Percentiles rank a stretch among this genome's conserved stretches.
phyloP scores from a whole-genome alignment of 208 protist genomes.

The Tritrichomonas foetus region DNA sequence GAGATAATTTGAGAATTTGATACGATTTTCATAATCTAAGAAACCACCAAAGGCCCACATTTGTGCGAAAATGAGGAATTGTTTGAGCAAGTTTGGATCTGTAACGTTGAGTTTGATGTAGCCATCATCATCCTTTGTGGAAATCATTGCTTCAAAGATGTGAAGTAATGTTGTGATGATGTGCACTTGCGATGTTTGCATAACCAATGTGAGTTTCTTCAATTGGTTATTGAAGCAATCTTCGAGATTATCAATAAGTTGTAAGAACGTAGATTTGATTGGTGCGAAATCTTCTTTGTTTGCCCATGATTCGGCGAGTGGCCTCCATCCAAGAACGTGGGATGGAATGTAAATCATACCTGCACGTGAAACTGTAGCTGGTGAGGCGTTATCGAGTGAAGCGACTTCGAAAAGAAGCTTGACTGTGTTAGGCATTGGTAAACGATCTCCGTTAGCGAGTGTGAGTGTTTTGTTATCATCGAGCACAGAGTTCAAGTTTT shows the following conservation, averaged over 20 bases:
- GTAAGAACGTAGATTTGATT: not conserved
- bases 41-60: conserved; percentile 83
- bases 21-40: conserved; percentile 78
- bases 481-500: conserved; percentile 96
- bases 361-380: conserved; percentile 94
- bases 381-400: conserved; percentile 93
- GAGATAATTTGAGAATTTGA: conserved; percentile 75
- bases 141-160: conserved; percentile 49
- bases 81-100: conserved; percentile 58
- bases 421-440: conserved; percentile 83
- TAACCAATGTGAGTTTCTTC: conserved; percentile 43
- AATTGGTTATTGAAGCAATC: conserved; percentile 50
- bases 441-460: conserved; percentile 87
- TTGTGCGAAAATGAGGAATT: conserved; percentile 82
- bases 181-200: conserved; percentile 46
- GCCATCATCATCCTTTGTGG: conserved; percentile 23
- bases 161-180: conserved; percentile 48
- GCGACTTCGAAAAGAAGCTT: conserved; percentile 92
- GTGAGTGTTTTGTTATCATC: conserved; percentile 98
- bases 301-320: conserved; percentile 55
- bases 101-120: conserved; percentile 9
- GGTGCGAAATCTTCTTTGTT: not conserved
- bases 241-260: not conserved
- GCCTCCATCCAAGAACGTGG: conserved; percentile 79
- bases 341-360: conserved; percentile 94